Evolutionary conservation across 31 red algal species (phyloP), one percentile per base, ranked within the genome.

Genomic region (Endocladia muricata): DNA sequence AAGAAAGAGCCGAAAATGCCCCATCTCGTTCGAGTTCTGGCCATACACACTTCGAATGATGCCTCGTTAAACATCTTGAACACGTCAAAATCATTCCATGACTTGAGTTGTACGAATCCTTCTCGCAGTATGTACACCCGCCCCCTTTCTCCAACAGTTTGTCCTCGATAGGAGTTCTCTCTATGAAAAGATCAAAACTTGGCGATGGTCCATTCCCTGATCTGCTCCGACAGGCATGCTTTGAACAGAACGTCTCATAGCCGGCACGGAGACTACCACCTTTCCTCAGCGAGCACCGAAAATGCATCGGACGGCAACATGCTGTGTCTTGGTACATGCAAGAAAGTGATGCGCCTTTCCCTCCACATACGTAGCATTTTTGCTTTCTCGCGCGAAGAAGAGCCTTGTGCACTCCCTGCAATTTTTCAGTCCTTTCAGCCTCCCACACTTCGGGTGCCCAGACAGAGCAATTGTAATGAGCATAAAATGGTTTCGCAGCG

Each of bases 241-340:
- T 73, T 35, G 74, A 64, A 49, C 84, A 88, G 13, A 79, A 79
- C 25, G 67, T 68, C 32, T 73, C 33, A 41, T 61, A 88, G 7
- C 55, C 66, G 8, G 61, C 52, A 32, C 47, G 22, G 9, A 91
- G 73, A 37, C 49, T 51, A 11, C 71, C 87, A 11, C 87, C 87
- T 29, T 36, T 49, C 19, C 42, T 28, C 40, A 91, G 37, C 3
- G 87, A 77, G 56, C 87, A 91, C 33, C 87, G 78, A 49, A 91
- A 91, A 58, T 91, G 87, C 77, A 91, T 70, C 37, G 62, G 72
- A 31, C 68, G 37, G 38, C 87, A 91, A 63, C 87, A 91, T 3
- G 41, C 66, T 9, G 87, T 75, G n/a, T 49, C 60, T 29, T 73
- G 69, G 66, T 70, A 73, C 30, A 67, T 74, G 44, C 87, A 91